Evolutionary conservation across 805 yeast genomes (phyloP), one percentile per base, ranked within the genome.

Genomic region (Priceomyces fermenticarens): DNA sequence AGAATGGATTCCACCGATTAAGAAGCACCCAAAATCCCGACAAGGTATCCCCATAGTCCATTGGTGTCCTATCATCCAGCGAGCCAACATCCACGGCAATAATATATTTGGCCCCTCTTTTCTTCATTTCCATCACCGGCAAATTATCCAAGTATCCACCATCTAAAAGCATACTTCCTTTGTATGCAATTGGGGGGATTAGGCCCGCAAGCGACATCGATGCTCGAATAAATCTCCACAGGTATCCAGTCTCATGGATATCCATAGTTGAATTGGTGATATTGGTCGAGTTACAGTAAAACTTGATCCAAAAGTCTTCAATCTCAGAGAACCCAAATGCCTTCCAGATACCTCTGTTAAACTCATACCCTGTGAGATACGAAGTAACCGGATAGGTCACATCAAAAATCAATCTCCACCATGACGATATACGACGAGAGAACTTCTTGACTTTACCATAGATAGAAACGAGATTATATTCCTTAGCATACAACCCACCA

Each of bases 1-100:
- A 86, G 54, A 91, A 90, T 5, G 96, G 95, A 55, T 93, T 91
- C 81, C 90, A 80, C 36, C 95, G 72, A 61, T 89, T 89, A 42
- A 88, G 61, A 4, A 93, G 54, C 6, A 88, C 96, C 97, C 98
- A 90, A 30, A 83, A 70, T 1, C 99, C 99, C 43, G 93, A 85
- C 37, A 93, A 67, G 0, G 97, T 83, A 56, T 91, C 98, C 2
- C 99, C 98, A 60, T 88, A 93, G 32, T 73, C 71, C 90, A 88
- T 80, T 4, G 93, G 91, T 0, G 95, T 82, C 38, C 91, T 74
- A 53, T 90, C 98, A 58, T 93, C 98, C 3, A 83, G 85, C 1
- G 97, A 85, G 0, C 99, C 99, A 30, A 91, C 99, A 62, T 91
- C 99, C 11, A 89, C 90, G 0, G 99, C 98, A 56, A 93, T 80